Conservation (phyloP, 441 rosid species). For the Bocquillonia castaneifolia region DNA sequence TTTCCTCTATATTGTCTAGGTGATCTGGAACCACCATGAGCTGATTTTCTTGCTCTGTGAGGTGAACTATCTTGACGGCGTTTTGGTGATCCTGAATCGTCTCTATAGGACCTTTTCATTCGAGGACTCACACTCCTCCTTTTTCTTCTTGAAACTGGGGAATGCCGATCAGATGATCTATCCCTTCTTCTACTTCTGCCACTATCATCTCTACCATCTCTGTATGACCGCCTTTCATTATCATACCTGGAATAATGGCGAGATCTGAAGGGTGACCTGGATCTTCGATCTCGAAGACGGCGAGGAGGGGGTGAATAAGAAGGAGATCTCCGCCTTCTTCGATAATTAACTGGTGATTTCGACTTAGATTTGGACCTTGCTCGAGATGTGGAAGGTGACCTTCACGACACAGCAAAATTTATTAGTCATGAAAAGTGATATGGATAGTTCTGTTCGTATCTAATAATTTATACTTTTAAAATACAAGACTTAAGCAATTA, state of each 20-base stretch:
- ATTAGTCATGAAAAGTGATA: slow-evolving; percentile 11
- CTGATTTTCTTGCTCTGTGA: slow-evolving; percentile 41
- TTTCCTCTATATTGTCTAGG: slow-evolving; percentile 53
- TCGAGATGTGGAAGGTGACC: slow-evolving; percentile 74
- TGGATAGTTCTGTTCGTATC: not conserved
- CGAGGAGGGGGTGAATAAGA: slow-evolving; percentile 64
- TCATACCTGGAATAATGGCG: slow-evolving; percentile 55
- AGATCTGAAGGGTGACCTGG: slow-evolving; percentile 65
- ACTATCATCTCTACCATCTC: slow-evolving; percentile 51
- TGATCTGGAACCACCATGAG: slow-evolving; percentile 57
- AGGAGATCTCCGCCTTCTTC: slow-evolving; percentile 59
- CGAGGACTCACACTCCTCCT: slow-evolving; percentile 68
- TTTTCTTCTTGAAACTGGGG: slow-evolving; percentile 63
- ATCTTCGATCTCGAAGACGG: slow-evolving; percentile 55
- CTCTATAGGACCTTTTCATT: slow-evolving; percentile 44
- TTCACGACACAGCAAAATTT: slow-evolving; percentile 29
- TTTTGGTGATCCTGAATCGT: slow-evolving; percentile 57
- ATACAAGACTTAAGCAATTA: not conserved
- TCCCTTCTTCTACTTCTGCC: slow-evolving; percentile 51
- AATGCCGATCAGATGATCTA: slow-evolving; percentile 51
- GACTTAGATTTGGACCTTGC: slow-evolving; percentile 77
- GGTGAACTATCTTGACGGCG: slow-evolving; percentile 50
- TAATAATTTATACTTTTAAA: not conserved
- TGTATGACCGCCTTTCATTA: slow-evolving; percentile 47
- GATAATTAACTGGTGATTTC: slow-evolving; percentile 61